A percentile compares a stretch with the other conserved stretches of the same genome.
phyloP scores from a whole-genome alignment of 257 asterid species.

The Penstemon davidsonii region DNA sequence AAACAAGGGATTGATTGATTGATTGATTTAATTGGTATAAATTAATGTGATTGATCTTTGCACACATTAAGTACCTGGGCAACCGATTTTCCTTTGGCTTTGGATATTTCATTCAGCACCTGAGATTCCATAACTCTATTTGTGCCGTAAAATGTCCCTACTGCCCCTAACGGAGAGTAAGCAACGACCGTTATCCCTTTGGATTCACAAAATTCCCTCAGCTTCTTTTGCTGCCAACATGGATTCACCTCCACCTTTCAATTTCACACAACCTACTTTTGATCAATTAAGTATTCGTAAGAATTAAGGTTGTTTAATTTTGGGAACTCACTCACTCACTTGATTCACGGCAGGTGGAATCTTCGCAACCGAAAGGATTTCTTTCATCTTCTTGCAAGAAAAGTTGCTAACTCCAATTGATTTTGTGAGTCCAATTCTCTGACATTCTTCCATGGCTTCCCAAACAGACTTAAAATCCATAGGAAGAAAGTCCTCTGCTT shows the following conservation, averaged over 20 bases:
- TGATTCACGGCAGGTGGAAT: slow-evolving; percentile 70
- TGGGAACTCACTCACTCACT: slow-evolving; percentile 34
- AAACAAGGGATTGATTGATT: no score
- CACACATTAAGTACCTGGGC: slow-evolving; percentile 49
- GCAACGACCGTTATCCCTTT: slow-evolving; percentile 53
- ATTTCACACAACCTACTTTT: background rate
- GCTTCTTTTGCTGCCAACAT: slow-evolving; percentile 75
- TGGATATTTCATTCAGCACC: slow-evolving; percentile 53
- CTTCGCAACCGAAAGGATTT: slow-evolving; percentile 34
- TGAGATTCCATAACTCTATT: slow-evolving; percentile 53
- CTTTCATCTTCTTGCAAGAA: slow-evolving; percentile 36
- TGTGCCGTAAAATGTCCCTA: slow-evolving; percentile 58
- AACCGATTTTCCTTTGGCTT: slow-evolving; percentile 46
- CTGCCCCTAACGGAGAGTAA: slow-evolving; percentile 57
- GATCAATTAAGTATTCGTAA: background rate
- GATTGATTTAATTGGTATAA: no score
- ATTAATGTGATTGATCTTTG: background rate
- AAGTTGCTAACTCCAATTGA: slow-evolving; percentile 54
- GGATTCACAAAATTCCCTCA: slow-evolving; percentile 55
- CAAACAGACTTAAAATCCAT: slow-evolving; percentile 40
- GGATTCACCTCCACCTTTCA: slow-evolving; percentile 74
- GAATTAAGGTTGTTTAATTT: background rate
- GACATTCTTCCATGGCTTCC: slow-evolving; percentile 53
- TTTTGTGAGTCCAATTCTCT: slow-evolving; percentile 37
- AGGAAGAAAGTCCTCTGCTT: slow-evolving; percentile 35